phyloP scores from a whole-genome alignment of 2,329 filamentous ascomycete genomes.

The Thyridium curvatum region DNA sequence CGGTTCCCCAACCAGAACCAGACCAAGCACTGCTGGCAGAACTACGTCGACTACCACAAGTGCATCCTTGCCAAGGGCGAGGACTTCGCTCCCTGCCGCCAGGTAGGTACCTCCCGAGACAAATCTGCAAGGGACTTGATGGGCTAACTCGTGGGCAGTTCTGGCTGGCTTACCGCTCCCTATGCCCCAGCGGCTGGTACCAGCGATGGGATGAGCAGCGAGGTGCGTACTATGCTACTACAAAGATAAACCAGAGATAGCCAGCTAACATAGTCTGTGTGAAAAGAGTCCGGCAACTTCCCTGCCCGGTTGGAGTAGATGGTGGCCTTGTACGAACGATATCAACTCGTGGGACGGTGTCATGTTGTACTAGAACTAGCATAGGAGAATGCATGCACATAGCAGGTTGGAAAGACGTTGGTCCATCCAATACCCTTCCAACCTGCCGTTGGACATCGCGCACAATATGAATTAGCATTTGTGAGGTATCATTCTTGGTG shows the following conservation, averaged over 20 bases:
- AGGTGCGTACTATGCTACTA: conserved; percentile 52
- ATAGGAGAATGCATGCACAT: conserved; percentile 14
- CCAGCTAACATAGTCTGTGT: conserved; percentile 6
- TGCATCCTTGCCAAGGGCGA: conserved; percentile 98
- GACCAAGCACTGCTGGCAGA: conserved; percentile 99
- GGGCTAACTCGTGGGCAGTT: conserved; percentile 54
- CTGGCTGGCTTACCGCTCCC: conserved; percentile 90
- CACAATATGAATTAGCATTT: no score
- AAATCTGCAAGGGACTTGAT: neutral
- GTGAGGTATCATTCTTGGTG: no score
- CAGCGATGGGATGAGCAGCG: conserved; percentile 96
- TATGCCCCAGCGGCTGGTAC: conserved; percentile 94
- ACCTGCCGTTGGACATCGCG: neutral
- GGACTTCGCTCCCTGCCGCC: conserved; percentile 93
- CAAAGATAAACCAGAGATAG: neutral
- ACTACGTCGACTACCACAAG: conserved; percentile 99
- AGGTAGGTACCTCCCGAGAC: conserved; percentile 52
- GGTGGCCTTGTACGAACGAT: conserved; percentile 9
- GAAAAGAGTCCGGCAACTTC: conserved; percentile 66
- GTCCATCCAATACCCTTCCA: neutral
- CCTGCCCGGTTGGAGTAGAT: conserved; percentile 57
- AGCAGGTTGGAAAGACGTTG: conserved; percentile 8
- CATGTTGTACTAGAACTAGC: conserved; percentile 15
- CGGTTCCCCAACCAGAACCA: conserved; percentile 98
- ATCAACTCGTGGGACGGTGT: no score